Conservation (phyloP, 441 rosid genomes). For the Geranium incanum region DNA sequence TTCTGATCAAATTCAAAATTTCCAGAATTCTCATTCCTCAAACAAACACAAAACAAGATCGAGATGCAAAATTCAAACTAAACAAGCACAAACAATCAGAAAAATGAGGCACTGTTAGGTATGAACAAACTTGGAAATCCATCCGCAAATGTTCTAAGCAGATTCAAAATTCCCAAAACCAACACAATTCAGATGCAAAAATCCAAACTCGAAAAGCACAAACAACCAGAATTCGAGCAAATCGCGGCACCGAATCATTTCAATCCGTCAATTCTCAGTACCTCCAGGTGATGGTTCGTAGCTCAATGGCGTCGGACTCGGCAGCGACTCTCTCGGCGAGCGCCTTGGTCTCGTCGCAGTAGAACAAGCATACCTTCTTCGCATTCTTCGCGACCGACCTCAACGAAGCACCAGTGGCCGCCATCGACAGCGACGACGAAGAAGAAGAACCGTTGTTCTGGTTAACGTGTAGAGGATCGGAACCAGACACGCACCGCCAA, state of each 20-base stretch:
- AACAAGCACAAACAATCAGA: too few relatives aligned
- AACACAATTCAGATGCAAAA: neutral
- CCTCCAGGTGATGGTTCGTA: slow-evolving; percentile 80
- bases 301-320: slow-evolving; percentile 71
- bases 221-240: neutral
- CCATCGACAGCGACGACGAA: slow-evolving; percentile 35
- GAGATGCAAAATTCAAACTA: too few relatives aligned
- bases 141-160: neutral
- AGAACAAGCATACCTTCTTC: slow-evolving; percentile 66
- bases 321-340: slow-evolving; percentile 72
- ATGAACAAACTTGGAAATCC: neutral
- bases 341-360: slow-evolving; percentile 58
- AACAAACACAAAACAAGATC: too few relatives aligned
- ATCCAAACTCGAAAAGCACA: neutral
- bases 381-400: slow-evolving; percentile 39
- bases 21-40: too few relatives aligned
- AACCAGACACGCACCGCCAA: too few relatives aligned
- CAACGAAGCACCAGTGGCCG: slow-evolving; percentile 35
- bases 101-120: too few relatives aligned
- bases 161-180: neutral
- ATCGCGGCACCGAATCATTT: neutral
- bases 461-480: too few relatives aligned
- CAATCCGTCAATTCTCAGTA: slow-evolving; percentile 14
- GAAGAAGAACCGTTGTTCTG: slow-evolving; percentile 33
- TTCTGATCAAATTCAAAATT: too few relatives aligned